A percentile compares a stretch with the other conserved stretches of the same genome.
Conservation (phyloP, 257 asterid genomes). For the Plantago major region DNA sequence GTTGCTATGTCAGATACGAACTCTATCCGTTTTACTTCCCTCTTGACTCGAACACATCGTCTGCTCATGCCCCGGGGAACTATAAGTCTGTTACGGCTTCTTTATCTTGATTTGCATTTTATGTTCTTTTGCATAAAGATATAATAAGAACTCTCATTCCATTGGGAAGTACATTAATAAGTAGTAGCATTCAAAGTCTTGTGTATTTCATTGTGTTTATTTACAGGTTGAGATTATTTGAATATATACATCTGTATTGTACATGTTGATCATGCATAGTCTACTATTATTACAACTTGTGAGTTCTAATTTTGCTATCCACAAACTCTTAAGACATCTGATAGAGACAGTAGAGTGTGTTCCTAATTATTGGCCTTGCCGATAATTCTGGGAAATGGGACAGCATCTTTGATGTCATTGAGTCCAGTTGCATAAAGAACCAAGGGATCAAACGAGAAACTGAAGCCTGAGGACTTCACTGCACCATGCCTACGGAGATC, state of each 20-base stretch:
- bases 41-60: conserved; percentile 27
- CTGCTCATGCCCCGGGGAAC: conserved; percentile 2
- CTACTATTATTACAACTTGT: not conserved
- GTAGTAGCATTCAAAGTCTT: not conserved
- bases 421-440: conserved; percentile 83
- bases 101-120: conserved; percentile 9
- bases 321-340: not conserved
- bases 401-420: conserved; percentile 73
- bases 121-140: not conserved
- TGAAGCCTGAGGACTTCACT: conserved; percentile 59
- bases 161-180: not conserved
- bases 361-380: conserved; percentile 52
- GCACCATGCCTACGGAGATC: conserved; percentile 77
- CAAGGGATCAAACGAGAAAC: conserved; percentile 56
- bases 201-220: not conserved
- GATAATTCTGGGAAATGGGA: conserved; percentile 73
- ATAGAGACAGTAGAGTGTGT: not conserved
- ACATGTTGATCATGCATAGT: not conserved
- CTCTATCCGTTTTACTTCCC: conserved; percentile 73
- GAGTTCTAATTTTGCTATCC: not conserved
- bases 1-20: conserved; percentile 75
- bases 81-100: conserved; percentile 12
- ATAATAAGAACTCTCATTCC: no score
- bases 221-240: not conserved
- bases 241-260: not conserved